Evolutionary conservation across 441 rosid species (phyloP).

Genomic region (Bocquillonia castaneifolia): DNA sequence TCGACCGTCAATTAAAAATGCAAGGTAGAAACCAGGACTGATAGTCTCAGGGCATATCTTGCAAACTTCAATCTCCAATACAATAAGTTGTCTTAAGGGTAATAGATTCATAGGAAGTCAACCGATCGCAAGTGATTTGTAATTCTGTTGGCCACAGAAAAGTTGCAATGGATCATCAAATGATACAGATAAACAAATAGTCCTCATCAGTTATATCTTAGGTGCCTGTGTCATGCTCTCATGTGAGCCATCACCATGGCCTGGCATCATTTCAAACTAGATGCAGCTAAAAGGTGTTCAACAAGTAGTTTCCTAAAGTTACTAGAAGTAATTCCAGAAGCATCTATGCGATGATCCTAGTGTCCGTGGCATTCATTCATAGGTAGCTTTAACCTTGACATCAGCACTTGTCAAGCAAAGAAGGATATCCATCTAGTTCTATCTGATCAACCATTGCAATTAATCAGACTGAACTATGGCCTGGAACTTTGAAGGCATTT

Average conservation of each 20-base stretch:
- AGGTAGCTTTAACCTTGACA: not conserved
- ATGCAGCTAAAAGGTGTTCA: not conserved
- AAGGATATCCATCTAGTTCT: not conserved
- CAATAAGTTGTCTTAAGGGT: too few species aligned
- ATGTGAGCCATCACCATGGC: not conserved
- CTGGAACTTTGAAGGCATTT: slow-evolving; percentile 52
- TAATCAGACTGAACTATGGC: slow-evolving; percentile 39
- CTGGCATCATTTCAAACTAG: not conserved
- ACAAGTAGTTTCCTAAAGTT: not conserved
- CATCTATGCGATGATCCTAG: not conserved
- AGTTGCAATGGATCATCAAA: too few species aligned
- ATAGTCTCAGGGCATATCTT: not conserved
- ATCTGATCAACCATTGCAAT: not conserved
- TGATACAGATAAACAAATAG: too few species aligned
- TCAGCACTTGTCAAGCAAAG: not conserved
- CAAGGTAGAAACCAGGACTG: not conserved
- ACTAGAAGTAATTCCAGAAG: not conserved
- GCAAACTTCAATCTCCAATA: not conserved
- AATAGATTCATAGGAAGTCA: not conserved
- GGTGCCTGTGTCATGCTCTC: not conserved
- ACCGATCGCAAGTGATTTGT: not conserved
- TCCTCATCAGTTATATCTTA: not conserved
- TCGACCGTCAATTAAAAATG: not conserved
- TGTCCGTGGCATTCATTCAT: not conserved
- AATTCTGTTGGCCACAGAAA: not conserved